A percentile compares a stretch with the other conserved stretches of the same genome.
These are phyloP conservation scores for Russula virescens DNA, from an alignment of 768 basidiomycete genomes.

Conservation along the genomic window DNA sequence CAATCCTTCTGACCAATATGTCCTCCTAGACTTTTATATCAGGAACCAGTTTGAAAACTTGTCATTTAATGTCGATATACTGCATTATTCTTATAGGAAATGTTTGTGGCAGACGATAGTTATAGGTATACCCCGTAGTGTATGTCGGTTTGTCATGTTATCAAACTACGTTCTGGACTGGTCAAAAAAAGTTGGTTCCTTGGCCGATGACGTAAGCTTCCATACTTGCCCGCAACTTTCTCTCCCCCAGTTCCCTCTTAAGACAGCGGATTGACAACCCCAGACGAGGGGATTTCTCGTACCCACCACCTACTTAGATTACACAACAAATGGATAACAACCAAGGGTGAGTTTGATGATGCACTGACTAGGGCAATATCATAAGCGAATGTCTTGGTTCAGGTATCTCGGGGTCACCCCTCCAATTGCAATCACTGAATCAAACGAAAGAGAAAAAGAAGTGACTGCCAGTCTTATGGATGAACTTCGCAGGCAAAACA, in stretches of 20 bases:
- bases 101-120: neutral
- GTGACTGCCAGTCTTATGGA: slow-evolving; percentile 84
- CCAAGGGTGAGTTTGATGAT: slow-evolving; percentile 10
- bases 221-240: neutral
- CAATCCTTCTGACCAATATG: too few relatives aligned
- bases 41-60: too few relatives aligned
- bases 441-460: slow-evolving; percentile 73
- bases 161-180: neutral
- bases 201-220: slow-evolving; percentile 10
- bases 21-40: neutral
- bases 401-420: slow-evolving; percentile 81
- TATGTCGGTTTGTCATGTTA: too few relatives aligned
- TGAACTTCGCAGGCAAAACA: slow-evolving; percentile 78
- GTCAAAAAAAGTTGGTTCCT: too few relatives aligned
- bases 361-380: neutral
- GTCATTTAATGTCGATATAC: neutral
- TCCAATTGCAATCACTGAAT: slow-evolving; percentile 74
- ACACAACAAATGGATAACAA: slow-evolving; percentile 16
- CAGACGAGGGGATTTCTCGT: neutral
- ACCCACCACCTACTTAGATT: neutral
- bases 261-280: neutral
- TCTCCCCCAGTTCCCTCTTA: too few relatives aligned
- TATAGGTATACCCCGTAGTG: too few relatives aligned
- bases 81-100: too few relatives aligned
- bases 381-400: slow-evolving; percentile 9